Percentiles rank a stretch among this genome's conserved stretches.
These are phyloP conservation scores for Fragilaria crotonensis DNA, from an alignment of 108 stramenopile genomes.

Conservation along the genomic window DNA sequence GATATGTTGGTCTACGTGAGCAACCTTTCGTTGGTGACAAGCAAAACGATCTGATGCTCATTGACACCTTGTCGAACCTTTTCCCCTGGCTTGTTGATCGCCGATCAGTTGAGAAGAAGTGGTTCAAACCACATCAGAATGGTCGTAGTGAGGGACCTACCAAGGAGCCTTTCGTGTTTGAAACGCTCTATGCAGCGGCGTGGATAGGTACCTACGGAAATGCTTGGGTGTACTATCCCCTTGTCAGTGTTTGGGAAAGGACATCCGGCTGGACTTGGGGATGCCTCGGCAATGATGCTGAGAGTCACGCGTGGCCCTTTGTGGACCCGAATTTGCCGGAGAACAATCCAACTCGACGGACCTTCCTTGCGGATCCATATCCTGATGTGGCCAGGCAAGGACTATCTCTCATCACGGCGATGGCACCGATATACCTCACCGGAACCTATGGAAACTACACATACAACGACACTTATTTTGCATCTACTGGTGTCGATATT, in stretches of 20 bases:
- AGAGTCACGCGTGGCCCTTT: background rate
- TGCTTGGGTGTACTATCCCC: conserved; percentile 22
- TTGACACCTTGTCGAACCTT: conserved; percentile 10
- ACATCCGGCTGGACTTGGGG: conserved; percentile 7
- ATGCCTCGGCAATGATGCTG: background rate
- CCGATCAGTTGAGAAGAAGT: conserved; percentile 3
- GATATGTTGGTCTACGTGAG: background rate
- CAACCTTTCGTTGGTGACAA: conserved; percentile 7
- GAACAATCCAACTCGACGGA: background rate
- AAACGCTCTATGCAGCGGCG: conserved; percentile 15
- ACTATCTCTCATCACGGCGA: conserved; percentile 12
- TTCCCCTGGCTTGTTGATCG: conserved; percentile 32
- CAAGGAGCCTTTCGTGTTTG: conserved; percentile 13
- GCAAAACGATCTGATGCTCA: conserved; percentile 10
- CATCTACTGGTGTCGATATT: conserved; percentile 17
- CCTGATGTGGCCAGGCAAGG: conserved; percentile 12
- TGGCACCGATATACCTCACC: conserved; percentile 20
- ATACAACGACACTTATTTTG: conserved; percentile 15
- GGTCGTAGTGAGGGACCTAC: conserved; percentile 13
- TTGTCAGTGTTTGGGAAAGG: background rate
- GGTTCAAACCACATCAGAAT: conserved; percentile 13
- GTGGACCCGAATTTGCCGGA: conserved; percentile 6
- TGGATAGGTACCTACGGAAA: conserved; percentile 11
- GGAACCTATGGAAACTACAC: conserved; percentile 6
- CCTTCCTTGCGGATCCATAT: conserved; percentile 3